Evolutionary conservation across 306 rosid species (phyloP).

Genomic region (Quercus mongolica): DNA sequence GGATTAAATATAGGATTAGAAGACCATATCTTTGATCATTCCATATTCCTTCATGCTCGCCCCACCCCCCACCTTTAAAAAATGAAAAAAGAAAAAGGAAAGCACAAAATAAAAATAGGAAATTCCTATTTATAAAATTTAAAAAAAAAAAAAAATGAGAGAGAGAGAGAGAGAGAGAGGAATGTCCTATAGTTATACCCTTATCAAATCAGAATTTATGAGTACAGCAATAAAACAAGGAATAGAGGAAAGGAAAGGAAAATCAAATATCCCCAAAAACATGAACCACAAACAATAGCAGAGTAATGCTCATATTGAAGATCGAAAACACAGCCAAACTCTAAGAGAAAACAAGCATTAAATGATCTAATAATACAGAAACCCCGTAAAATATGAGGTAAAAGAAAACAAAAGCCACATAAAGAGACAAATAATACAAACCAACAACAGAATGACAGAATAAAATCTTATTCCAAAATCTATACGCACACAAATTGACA

Average conservation of each 20-base stretch:
- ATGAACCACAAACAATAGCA: neutral
- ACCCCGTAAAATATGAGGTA: neutral
- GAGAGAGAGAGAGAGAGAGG: too few species aligned
- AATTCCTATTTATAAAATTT: too few species aligned
- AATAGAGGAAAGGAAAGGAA: neutral
- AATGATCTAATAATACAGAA: neutral
- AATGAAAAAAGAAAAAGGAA: too few species aligned
- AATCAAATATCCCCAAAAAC: neutral
- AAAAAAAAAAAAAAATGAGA: fast-evolving
- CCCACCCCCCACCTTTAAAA: too few species aligned
- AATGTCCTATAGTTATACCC: too few species aligned
- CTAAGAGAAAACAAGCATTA: neutral
- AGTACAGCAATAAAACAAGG: too few species aligned
- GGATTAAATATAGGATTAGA: too few species aligned
- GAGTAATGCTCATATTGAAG: neutral
- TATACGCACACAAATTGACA: neutral
- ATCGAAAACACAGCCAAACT: neutral
- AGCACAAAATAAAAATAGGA: too few species aligned
- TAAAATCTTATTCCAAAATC: neutral
- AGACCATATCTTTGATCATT: too few species aligned
- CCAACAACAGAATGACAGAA: neutral
- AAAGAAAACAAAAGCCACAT: neutral
- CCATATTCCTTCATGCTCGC: too few species aligned
- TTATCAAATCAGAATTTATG: too few species aligned
- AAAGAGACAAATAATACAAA: neutral